Evolutionary conservation across 345 rosid species (phyloP).

Genomic region (Nasturtium officinale): DNA sequence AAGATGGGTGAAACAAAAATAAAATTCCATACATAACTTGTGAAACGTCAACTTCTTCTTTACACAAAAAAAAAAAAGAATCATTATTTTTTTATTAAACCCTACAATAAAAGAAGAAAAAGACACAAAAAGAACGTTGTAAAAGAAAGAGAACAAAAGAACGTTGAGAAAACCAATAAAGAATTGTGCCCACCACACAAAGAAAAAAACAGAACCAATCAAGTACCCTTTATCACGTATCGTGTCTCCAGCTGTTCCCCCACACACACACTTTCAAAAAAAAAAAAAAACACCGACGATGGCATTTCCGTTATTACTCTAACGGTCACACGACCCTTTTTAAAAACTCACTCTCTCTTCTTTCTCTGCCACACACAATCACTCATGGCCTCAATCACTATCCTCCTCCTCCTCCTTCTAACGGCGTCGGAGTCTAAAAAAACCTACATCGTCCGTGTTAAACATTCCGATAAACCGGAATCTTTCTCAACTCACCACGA

Average conservation of each 20-base stretch:
- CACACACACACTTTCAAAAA: constrained; percentile 15
- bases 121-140: constrained; percentile 18
- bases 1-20: neutral
- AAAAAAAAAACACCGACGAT: constrained; percentile 40
- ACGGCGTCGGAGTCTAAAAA: constrained; percentile 31
- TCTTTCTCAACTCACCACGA: constrained; percentile 60
- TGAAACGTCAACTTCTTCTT: no score
- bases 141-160: constrained; percentile 27
- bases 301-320: constrained; percentile 25
- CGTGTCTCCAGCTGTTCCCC: constrained; percentile 44
- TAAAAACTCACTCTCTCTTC: neutral
- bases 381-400: constrained; percentile 39
- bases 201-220: constrained; percentile 21
- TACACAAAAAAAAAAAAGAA: neutral
- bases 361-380: neutral
- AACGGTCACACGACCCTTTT: constrained; percentile 41
- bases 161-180: constrained; percentile 40
- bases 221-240: constrained; percentile 31
- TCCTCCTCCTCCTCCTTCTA: constrained; percentile 29
- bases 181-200: constrained; percentile 3
- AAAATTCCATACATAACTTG: no score
- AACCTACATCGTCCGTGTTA: constrained; percentile 81
- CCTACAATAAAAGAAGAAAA: neutral
- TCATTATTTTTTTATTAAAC: neutral
- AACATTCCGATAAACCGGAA: constrained; percentile 58